Evolutionary conservation across 805 yeast species (phyloP).

Genomic region (Kazachstania bromeliacearum): DNA sequence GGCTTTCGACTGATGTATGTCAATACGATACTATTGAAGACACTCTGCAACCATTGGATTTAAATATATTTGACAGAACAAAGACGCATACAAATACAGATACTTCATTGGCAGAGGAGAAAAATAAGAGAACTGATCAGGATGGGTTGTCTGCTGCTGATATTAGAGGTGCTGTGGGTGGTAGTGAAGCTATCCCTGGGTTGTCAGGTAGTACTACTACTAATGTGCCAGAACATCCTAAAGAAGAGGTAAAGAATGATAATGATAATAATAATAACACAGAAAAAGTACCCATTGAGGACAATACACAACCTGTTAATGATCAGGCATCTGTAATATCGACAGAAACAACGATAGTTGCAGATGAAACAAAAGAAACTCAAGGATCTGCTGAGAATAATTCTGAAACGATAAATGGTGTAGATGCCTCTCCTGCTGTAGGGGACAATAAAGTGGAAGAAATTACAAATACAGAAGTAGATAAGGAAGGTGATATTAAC

Average conservation of each 20-base stretch:
- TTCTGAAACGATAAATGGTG: too few species aligned
- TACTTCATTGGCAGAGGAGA: constrained; percentile 3
- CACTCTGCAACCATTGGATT: constrained; percentile 26
- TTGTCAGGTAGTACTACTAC: constrained; percentile 21
- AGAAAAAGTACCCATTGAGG: constrained; percentile 3
- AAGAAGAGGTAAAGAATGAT: too few species aligned
- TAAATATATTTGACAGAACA: constrained; percentile 30
- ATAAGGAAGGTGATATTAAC: neutral
- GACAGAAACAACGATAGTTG: too few species aligned
- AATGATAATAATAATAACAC: neutral
- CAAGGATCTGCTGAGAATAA: too few species aligned
- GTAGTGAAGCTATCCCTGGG: constrained; percentile 38
- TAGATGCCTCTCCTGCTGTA: too few species aligned
- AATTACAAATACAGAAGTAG: too few species aligned
- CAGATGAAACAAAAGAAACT: too few species aligned
- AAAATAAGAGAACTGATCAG: constrained; percentile 1
- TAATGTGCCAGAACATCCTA: neutral
- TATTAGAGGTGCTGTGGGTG: constrained; percentile 47
- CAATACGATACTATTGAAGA: neutral
- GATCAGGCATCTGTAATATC: too few species aligned
- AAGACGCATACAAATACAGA: constrained; percentile 5
- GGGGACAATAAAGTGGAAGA: too few species aligned
- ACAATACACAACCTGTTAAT: constrained; percentile 5
- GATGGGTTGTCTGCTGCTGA: constrained; percentile 36
- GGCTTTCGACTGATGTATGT: constrained; percentile 10